These are phyloP conservation scores for Tinospora cordifolia DNA, from an alignment of 164 flowering plant genomes.

Conservation along the genomic window DNA sequence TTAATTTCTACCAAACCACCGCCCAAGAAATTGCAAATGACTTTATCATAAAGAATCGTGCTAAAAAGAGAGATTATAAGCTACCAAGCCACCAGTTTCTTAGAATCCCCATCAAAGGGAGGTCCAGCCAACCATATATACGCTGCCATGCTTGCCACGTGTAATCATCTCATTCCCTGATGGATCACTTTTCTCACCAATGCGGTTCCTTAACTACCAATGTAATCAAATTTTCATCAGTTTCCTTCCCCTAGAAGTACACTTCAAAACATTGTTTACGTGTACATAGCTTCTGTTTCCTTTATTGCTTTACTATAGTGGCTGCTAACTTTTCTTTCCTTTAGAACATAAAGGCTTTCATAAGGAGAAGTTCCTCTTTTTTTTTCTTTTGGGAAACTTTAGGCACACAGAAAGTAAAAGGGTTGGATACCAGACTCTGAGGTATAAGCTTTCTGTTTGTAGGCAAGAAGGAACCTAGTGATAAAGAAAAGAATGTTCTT, in stretches of 20 bases:
- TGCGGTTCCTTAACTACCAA: too few species aligned
- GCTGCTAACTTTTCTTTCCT: background rate
- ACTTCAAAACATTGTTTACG: background rate
- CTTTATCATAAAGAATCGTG: too few species aligned
- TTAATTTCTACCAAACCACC: too few species aligned
- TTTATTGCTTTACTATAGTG: background rate
- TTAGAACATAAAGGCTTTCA: background rate
- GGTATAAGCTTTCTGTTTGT: conserved; percentile 5
- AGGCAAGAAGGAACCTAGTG: conserved; percentile 3
- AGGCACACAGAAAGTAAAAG: conserved; percentile 16
- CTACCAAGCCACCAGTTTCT: too few species aligned
- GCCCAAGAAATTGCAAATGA: too few species aligned
- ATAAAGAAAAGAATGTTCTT: conserved; percentile 9
- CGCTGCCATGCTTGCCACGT: too few species aligned
- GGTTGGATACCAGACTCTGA: conserved; percentile 9
- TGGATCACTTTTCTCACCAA: too few species aligned
- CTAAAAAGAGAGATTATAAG: too few species aligned
- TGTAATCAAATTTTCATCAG: background rate
- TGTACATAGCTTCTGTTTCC: too few species aligned
- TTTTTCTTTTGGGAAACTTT: background rate
- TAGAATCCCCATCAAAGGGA: too few species aligned
- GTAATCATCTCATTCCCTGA: too few species aligned
- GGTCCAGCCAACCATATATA: too few species aligned
- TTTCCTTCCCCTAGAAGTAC: background rate
- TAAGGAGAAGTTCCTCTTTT: background rate